phyloP scores from a whole-genome alignment of 2,329 filamentous ascomycete species.

The Annulohypoxylon truncatum region DNA sequence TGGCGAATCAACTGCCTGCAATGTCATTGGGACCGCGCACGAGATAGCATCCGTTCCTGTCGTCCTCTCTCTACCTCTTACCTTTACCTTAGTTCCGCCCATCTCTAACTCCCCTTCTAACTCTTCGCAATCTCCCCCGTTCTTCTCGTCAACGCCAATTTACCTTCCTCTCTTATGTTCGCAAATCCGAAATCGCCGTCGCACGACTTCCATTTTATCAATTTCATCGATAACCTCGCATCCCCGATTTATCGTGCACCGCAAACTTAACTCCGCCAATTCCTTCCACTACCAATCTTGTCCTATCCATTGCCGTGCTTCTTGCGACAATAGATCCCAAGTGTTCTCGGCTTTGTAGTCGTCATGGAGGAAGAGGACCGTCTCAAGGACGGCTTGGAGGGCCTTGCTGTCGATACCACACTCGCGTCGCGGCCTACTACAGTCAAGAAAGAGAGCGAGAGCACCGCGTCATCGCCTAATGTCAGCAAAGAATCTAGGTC shows the following conservation, averaged over 20 bases:
- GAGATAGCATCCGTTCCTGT: slow-evolving; percentile 42
- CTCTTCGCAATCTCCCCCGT: slow-evolving; percentile 12
- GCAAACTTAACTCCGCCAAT: slow-evolving; percentile 22
- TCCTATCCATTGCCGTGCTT: slow-evolving; percentile 2
- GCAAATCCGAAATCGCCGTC: slow-evolving; percentile 27
- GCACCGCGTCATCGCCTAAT: slow-evolving; percentile 56
- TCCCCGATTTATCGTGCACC: slow-evolving; percentile 12
- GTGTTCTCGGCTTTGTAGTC: slow-evolving; percentile 15
- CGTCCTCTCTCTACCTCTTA: slow-evolving; percentile 6
- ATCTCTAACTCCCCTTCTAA: slow-evolving; percentile 7
- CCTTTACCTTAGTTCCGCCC: slow-evolving; percentile 25
- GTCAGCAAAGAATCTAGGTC: slow-evolving; percentile 56
- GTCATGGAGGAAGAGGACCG: slow-evolving; percentile 51
- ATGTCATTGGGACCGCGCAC: slow-evolving; percentile 46
- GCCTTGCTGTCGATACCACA: slow-evolving; percentile 58
- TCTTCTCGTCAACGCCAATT: slow-evolving; percentile 13
- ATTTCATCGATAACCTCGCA: slow-evolving; percentile 16
- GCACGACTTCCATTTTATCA: slow-evolving; percentile 12
- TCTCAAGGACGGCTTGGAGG: slow-evolving; percentile 53
- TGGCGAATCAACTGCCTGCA: slow-evolving; percentile 44
- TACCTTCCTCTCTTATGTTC: slow-evolving; percentile 31
- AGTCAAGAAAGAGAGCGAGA: slow-evolving; percentile 55
- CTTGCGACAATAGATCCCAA: slow-evolving; percentile 22
- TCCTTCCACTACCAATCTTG: slow-evolving; percentile 15
- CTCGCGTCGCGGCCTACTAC: slow-evolving; percentile 40